Percentiles rank a stretch among this genome's conserved stretches.
These are phyloP conservation scores for Magnusiomyces tetraspermus DNA, from an alignment of 1,139 yeast species.

Conservation along the genomic window DNA sequence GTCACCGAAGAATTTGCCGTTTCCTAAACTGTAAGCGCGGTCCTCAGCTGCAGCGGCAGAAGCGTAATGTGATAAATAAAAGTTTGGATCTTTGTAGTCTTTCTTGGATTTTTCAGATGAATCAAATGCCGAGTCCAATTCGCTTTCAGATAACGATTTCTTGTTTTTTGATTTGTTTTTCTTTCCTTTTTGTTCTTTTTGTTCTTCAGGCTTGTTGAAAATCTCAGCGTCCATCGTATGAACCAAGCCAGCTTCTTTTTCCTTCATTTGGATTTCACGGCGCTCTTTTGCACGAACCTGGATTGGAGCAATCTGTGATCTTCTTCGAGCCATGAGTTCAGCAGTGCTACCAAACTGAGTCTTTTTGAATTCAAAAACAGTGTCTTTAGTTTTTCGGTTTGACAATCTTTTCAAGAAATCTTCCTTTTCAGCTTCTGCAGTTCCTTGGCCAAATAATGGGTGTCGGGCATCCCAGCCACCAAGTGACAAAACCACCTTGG, in stretches of 20 bases:
- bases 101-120: not conserved
- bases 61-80: conserved; percentile 84
- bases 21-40: conserved; percentile 50
- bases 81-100: conserved; percentile 68
- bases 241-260: conserved; percentile 63
- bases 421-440: conserved; percentile 48
- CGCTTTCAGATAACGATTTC: not conserved
- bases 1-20: conserved; percentile 56
- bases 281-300: conserved; percentile 70
- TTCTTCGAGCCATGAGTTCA: conserved; percentile 74
- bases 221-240: conserved; percentile 69
- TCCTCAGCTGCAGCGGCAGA: conserved; percentile 70
- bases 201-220: conserved; percentile 40
- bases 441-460: conserved; percentile 51
- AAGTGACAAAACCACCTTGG: conserved; percentile 66
- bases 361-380: conserved; percentile 75
- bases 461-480: conserved; percentile 89
- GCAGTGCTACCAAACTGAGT: conserved; percentile 52
- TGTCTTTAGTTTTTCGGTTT: conserved; percentile 50
- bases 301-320: conserved; percentile 80
- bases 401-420: conserved; percentile 60
- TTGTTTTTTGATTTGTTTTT: conserved; percentile 9
- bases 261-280: conserved; percentile 53
- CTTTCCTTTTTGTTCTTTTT: conserved; percentile 15
- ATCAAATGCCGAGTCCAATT: not conserved